Percentiles rank a stretch among this genome's conserved stretches.
These are phyloP conservation scores for Blastocystis sp. DNA, from an alignment of 352 stramenopile genomes.

Conservation along the genomic window DNA sequence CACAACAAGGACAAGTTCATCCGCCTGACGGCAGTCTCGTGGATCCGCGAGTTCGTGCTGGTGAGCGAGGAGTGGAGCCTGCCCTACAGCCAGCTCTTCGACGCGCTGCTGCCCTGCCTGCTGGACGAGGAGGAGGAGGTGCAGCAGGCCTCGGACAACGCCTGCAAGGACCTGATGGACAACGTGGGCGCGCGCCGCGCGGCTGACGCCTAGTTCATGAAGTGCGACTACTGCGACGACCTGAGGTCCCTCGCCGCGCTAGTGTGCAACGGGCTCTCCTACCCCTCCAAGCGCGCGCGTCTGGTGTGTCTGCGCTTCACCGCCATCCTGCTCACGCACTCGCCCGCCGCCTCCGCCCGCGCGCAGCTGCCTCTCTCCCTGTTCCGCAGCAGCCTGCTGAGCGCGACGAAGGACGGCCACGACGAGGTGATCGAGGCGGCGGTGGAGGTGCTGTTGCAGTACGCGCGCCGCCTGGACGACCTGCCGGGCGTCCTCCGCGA, in stretches of 20 bases:
- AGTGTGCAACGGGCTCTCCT: slow-evolving; percentile 1
- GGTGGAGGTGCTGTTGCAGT: slow-evolving; percentile 87
- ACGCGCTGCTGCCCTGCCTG: slow-evolving; percentile 94
- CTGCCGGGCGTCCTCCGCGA: slow-evolving; percentile 67
- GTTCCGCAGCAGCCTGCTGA: slow-evolving; percentile 89
- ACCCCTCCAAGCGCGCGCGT: slow-evolving; percentile 56
- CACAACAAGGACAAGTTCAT: slow-evolving; percentile 93
- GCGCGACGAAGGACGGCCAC: slow-evolving; percentile 88
- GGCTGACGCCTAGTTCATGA: slow-evolving; percentile 40
- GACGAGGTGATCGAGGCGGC: slow-evolving; percentile 94
- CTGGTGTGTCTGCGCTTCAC: slow-evolving; percentile 87
- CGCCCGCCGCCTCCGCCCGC: slow-evolving; percentile 74
- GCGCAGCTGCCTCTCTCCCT: slow-evolving; percentile 79
- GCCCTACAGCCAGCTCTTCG: slow-evolving; percentile 70
- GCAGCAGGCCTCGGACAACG: slow-evolving; percentile 88
- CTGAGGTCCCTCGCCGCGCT: background rate
- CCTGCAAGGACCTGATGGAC: slow-evolving; percentile 89
- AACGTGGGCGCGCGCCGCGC: slow-evolving; percentile 76
- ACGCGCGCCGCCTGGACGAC: slow-evolving; percentile 85
- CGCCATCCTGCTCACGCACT: slow-evolving; percentile 87
- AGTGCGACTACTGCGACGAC: slow-evolving; percentile 39
- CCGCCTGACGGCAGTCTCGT: slow-evolving; percentile 92
- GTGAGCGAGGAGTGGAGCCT: slow-evolving; percentile 81
- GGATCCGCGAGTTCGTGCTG: slow-evolving; percentile 95
- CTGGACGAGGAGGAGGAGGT: slow-evolving; percentile 92